A percentile compares a stretch with the other conserved stretches of the same genome.
Conservation (phyloP, 2,329 filamentous ascomycete genomes). For the Coccinonectria pachysandricola region DNA sequence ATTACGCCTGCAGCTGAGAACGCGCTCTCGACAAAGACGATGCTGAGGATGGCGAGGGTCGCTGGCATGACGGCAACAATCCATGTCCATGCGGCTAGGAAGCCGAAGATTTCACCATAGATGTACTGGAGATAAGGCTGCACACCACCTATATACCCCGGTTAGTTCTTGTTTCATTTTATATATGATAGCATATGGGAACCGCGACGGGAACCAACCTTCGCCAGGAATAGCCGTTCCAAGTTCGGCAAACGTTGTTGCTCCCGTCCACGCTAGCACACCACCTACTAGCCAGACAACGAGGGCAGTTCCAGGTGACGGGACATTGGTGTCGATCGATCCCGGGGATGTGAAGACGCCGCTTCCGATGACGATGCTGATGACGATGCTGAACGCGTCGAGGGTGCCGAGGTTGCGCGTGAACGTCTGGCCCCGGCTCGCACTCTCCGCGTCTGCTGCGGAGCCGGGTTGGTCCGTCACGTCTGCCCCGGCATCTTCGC, state of each 20-base stretch:
- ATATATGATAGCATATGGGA: background rate
- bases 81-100: conserved; percentile 56
- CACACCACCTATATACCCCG: conserved; percentile 36
- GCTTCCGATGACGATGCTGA: conserved; percentile 54
- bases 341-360: conserved; percentile 57
- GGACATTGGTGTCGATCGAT: conserved; percentile 52
- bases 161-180: conserved; percentile 1
- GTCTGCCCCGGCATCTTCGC: too few relatives aligned
- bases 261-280: conserved; percentile 53
- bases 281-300: conserved; percentile 53
- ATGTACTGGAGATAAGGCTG: conserved; percentile 53
- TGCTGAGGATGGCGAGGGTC: conserved; percentile 52
- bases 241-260: conserved; percentile 51
- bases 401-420: conserved; percentile 34
- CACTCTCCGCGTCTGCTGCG: too few relatives aligned
- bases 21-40: conserved; percentile 52
- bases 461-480: too few relatives aligned
- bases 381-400: conserved; percentile 48
- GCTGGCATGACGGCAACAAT: conserved; percentile 55
- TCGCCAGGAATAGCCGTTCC: conserved; percentile 54
- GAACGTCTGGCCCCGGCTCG: too few relatives aligned
- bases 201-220: conserved; percentile 24
- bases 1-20: conserved; percentile 41
- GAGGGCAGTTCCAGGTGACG: conserved; percentile 47
- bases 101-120: conserved; percentile 51